Base-by-base conservation (phyloP, 306 rosid genomes). In the Prunus salicina region DNA sequence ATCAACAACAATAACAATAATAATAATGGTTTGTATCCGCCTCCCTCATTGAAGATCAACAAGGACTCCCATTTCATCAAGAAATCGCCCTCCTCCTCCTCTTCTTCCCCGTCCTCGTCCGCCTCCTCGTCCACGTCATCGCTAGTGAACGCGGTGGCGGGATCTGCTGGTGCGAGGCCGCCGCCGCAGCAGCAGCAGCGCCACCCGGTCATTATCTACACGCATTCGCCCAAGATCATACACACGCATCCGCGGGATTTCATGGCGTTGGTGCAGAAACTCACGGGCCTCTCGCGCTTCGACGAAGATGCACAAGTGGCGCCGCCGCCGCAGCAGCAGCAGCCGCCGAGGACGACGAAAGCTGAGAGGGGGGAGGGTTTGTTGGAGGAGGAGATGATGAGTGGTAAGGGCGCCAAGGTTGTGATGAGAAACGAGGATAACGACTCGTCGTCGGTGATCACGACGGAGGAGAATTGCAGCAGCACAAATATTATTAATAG, bases 261-360 rank as follows among this genome's bases (percentile, higher is more conserved):
- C 65, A 92, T 90, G 96, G 81, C 89, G 5, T 70, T 92, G 84
- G 96, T 90, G 72, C 97, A 92, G 61, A 90, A 89, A 67, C 90
- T 92, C 71, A 92, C 97, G 0, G 96, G 97, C 3, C 84, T 71
- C 16, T 79, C 89, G 16, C 84, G 69, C 6, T 76, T 87, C 0
- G 85, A 84, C 0, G 85, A 85, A 0, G 91, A 83, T 0, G 78
- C 63, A 3, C 67, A 10, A 14, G 14, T 7, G 24, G 7, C 5
- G 7, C 45, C 6, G 6, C 46, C 6, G 6, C 46, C 0, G 2
- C 25, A 12, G 2, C 32, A 77, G 11, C 65, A 41, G 3, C 76
- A 41, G 0, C 20, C 49, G 1, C 6, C 13, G 32, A 14, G 43
- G 43, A 38, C 22, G 16, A 6, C 16, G 12, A 78, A 73, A 0